These are phyloP conservation scores for Colletotrichum tanaceti DNA, from an alignment of 2,329 filamentous ascomycete genomes.

Conservation along the genomic window DNA sequence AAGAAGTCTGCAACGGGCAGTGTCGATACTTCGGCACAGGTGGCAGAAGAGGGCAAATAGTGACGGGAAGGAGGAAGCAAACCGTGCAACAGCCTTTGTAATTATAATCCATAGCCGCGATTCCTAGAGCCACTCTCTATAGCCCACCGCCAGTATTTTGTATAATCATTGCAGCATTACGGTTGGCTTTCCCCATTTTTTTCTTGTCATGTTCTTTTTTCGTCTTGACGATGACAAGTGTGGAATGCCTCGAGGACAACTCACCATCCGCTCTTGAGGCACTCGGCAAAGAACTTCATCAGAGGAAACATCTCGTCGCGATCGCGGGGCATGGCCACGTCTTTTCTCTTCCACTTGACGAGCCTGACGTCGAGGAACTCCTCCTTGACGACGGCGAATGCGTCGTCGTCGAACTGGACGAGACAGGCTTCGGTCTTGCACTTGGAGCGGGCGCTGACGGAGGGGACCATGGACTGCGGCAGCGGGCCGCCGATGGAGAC, in stretches of 20 bases:
- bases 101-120: slow-evolving; percentile 9
- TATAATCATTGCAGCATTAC: not conserved
- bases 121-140: slow-evolving; percentile 7
- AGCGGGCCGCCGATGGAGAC: slow-evolving; percentile 72
- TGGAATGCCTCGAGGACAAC: not conserved
- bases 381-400: slow-evolving; percentile 71
- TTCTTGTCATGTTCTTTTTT: too few relatives aligned
- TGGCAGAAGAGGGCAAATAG: not conserved
- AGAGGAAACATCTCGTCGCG: slow-evolving; percentile 89
- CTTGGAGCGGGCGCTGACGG: slow-evolving; percentile 61
- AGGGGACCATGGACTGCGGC: slow-evolving; percentile 63
- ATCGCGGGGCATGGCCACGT: slow-evolving; percentile 84
- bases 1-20: not conserved
- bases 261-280: slow-evolving; percentile 57
- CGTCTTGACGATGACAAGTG: not conserved
- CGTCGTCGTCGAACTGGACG: slow-evolving; percentile 70
- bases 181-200: too few relatives aligned
- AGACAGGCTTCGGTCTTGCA: slow-evolving; percentile 72
- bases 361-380: slow-evolving; percentile 75
- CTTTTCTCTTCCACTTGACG: slow-evolving; percentile 75
- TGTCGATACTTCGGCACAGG: not conserved
- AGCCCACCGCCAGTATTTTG: slow-evolving; percentile 11
- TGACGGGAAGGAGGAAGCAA: not conserved
- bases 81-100: slow-evolving; percentile 15
- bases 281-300: slow-evolving; percentile 83